Base-by-base conservation (phyloP, 2,329 filamentous ascomycete species). In the Epichloe baconii region DNA sequence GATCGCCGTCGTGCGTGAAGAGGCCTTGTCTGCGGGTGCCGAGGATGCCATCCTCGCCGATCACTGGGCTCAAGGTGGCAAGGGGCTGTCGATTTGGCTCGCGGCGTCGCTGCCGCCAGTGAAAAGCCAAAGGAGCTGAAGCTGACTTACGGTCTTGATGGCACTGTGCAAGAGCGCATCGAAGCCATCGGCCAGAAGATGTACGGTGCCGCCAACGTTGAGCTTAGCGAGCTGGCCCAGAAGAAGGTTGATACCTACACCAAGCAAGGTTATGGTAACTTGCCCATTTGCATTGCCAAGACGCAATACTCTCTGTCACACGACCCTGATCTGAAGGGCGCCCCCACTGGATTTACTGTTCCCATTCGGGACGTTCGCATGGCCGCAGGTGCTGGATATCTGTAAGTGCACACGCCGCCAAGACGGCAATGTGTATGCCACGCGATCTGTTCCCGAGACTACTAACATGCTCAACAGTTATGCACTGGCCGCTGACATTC, bases 271-370 rank as follows among this genome's bases (percentile, higher is more conserved):
- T 94, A 91, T 62, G 86, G 85, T 21, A 88, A 95, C 68, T 74
- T 98, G 57, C 93, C 93, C 37, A 95, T 97, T 64, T 98, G 93
- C 68, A 80, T 97, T 57, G 93, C 93, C 55, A 98, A 98, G 82
- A 98, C 93, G 14, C 93, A 98, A 69, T 98, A 98, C 74, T 95
- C 88, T 36, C 77, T 98, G 47, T 93, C 86, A 53, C 91, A 97
- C 68, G 89, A 98, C 66, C 85, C 91, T 2, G 82, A 86, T 11
- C 77, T 97, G 61, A 98, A 98, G 79, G 93, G 93, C 55, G 93
- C 93, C 8, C 93, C 93, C 23, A 87, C 84, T 4, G 93, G 91
- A 53, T 98, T 97, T 69, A 94, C 88, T 0, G 82, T 98, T 5
- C 93, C 93, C 2, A 95, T 98, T 60, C 77, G 91, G 53, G 93